Base-by-base conservation (phyloP, 2,329 filamentous ascomycete genomes). In the Pyricularia grisea region DNA sequence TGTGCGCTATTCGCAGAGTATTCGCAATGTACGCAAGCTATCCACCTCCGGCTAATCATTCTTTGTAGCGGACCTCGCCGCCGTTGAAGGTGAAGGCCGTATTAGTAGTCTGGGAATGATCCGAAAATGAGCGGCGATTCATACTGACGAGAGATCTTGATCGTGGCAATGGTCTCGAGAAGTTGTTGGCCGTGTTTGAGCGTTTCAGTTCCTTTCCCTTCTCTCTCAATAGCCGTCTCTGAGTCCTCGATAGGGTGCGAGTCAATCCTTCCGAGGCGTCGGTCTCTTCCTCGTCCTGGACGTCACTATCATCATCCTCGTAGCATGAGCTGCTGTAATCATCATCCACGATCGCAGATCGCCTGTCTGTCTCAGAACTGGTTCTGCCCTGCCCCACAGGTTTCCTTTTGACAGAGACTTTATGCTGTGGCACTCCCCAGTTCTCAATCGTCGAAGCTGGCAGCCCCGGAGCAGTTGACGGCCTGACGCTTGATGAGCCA, bases 121-220 rank as follows among this genome's bases (percentile, higher is more conserved):
- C 28, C 17, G 28, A 66, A 25, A 33, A 23, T 27, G 23, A 20
- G n/a, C 64, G 28, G 17, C 64, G 64, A 17, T 66, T 50, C 28
- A 68, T 61, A 30, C 30, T 63, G 50, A 28, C 10, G 11, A 68
- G 20, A 17, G 67, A 68, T 36, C 31, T 65, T 25, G 67, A 68
- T 60, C 67, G 58, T 25, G 58, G 60, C n/a, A 68, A 36, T 27
- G 67, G 67, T 9, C 67, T 63, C 31, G 67, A 68, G 67, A 68
- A 68, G 67, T 68, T 68, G 50, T 63, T 60, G 30, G 63, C 60
- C n/a, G 67, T 42, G 25, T 68, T 31, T 33, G n/a, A 11, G 17
- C 17, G 30, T 14, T 61, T 33, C 66, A 20, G 14, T 36, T 55
- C 27, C 25, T 30, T 42, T 2, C 14, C 60, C 31, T 28, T 64